These are phyloP conservation scores for Mycena filopes DNA, from an alignment of 768 basidiomycete genomes.

Conservation along the genomic window DNA sequence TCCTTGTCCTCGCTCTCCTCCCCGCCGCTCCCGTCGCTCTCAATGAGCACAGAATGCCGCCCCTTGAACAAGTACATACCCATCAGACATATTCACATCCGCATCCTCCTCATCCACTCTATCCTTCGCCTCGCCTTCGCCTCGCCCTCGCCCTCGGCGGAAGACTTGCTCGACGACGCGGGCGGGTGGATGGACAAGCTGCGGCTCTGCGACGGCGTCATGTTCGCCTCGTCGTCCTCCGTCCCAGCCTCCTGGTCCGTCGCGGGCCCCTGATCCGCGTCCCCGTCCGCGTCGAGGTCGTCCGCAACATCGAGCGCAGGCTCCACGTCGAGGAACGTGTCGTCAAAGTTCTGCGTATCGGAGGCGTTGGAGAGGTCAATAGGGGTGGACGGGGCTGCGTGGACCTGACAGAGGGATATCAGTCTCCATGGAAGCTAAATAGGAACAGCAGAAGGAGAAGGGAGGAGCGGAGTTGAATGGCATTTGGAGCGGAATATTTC, in stretches of 20 bases:
- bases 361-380: constrained; percentile 92
- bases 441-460: no score
- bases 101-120: constrained; percentile 53
- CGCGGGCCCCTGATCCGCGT: constrained; percentile 76
- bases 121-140: constrained; percentile 35
- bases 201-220: constrained; percentile 84
- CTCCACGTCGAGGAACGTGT: constrained; percentile 95
- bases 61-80: constrained; percentile 96
- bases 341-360: constrained; percentile 98
- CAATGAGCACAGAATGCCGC: constrained; percentile 73
- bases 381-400: constrained; percentile 88
- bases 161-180: no score
- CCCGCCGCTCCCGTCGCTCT: constrained; percentile 9
- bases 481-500: no score
- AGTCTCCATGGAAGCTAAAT: no score
- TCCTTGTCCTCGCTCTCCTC: constrained; percentile 9
- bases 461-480: no score
- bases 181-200: constrained; percentile 72
- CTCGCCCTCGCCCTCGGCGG: no score
- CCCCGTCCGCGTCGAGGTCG: constrained; percentile 70
- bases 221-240: constrained; percentile 79
- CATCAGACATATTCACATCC: constrained; percentile 88
- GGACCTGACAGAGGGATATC: neutral
- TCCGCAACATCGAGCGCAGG: constrained; percentile 85
- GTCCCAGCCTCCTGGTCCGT: constrained; percentile 73